Percentiles rank a stretch among this genome's conserved stretches.
Evolutionary conservation across 2,329 filamentous ascomycete species (phyloP).

Genomic region (Ophiostoma ips): DNA sequence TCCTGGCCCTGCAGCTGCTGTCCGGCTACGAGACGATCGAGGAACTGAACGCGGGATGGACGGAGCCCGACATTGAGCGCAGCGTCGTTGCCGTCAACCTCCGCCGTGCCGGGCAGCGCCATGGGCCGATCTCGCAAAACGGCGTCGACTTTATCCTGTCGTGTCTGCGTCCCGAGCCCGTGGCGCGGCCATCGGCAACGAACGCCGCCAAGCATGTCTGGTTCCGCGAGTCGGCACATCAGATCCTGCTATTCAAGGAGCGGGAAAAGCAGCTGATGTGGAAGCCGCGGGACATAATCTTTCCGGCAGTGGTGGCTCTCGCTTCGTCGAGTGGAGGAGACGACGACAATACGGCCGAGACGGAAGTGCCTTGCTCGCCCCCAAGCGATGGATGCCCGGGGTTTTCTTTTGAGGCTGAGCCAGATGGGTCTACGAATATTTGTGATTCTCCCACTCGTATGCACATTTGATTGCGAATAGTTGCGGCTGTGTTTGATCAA

Average conservation of each 20-base stretch:
- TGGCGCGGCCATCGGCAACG: constrained; percentile 6
- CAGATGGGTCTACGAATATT: too few relatives aligned
- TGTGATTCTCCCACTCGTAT: too few relatives aligned
- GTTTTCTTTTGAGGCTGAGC: too few relatives aligned
- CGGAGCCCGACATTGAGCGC: constrained; percentile 5
- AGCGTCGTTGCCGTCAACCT: constrained; percentile 9
- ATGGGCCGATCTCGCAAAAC: constrained; percentile 6
- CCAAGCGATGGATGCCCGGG: too few relatives aligned
- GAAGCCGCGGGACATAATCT: constrained; percentile 11
- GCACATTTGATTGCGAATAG: too few relatives aligned
- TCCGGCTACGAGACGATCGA: constrained; percentile 13
- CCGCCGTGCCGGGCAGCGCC: not conserved
- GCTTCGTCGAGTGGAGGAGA: not conserved
- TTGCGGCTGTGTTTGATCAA: too few relatives aligned
- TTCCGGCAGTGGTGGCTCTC: constrained; percentile 10
- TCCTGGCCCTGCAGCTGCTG: constrained; percentile 26
- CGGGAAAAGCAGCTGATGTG: constrained; percentile 6
- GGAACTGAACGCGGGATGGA: constrained; percentile 13
- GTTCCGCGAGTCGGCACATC: constrained; percentile 4
- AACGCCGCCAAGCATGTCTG: constrained; percentile 8
- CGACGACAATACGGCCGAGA: too few relatives aligned
- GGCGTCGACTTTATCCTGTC: constrained; percentile 10
- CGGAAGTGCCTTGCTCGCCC: too few relatives aligned
- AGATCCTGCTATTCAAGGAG: constrained; percentile 6
- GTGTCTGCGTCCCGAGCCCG: constrained; percentile 9